Base-by-base conservation (phyloP, 169 alveolate genomes). In the Eimeria brunetti region DNA sequence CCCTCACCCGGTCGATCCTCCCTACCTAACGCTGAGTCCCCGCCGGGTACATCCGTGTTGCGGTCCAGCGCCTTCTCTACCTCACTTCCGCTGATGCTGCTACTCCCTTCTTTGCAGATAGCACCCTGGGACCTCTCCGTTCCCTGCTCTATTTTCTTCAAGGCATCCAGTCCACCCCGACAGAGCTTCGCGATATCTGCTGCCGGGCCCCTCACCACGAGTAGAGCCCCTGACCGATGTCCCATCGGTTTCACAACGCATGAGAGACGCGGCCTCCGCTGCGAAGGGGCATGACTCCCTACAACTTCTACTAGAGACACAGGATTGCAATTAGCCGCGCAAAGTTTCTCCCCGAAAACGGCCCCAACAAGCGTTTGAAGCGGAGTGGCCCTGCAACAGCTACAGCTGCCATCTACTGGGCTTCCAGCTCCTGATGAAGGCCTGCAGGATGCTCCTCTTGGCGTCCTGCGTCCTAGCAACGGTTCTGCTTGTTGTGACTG, bases 241-340 rank as follows among this genome's bases (percentile, higher is more conserved):
- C 91, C 91, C 91, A 85, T 85, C 2, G 80, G 91, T 30, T 85
- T 85, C 53, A 85, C 91, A n/a, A 85, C 91, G 33, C 91, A 85
- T 38, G 91, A 53, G n/a, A 85, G 91, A 38, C 91, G 91, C 64
- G 91, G 91, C 78, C 91, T 7, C 58, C 91, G 91, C 64, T 16
- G 91, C 58, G 91, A 85, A 2, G 91, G 91, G 27, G 78, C 64
- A 38, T 85, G 91, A 38, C 64, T 85, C 27, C 91, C 91, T 22
- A 85, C 91, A 22, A 85, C 91, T 60, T 85, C 91, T 30, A 85
- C 80, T 36, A 85, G 46, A 56, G 64, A 85, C 12, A 85, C 91
- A 36, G 91, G 91, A 36, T 62, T 38, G 78, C 91, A 58, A 30
- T 85, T 56, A 6, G 80, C 60, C 18, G 91, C 75, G 24, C 75